Evolutionary conservation across 2,329 filamentous ascomycete species (phyloP).

Genomic region (Colletotrichum tanaceti): DNA sequence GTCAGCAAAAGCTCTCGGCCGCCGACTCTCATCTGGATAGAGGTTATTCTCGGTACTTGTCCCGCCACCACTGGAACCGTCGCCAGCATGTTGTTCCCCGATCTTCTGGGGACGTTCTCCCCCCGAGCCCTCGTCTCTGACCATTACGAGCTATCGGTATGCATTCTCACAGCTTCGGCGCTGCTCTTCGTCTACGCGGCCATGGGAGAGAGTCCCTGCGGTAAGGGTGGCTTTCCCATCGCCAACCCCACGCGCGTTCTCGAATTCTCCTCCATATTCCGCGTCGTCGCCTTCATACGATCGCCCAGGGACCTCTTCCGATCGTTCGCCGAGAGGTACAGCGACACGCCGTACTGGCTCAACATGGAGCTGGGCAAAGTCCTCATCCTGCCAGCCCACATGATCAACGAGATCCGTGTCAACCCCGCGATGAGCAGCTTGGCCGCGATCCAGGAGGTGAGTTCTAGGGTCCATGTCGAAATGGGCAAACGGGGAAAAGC

Average conservation of each 20-base stretch:
- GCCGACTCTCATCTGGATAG: too few species aligned
- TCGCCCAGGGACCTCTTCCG: neutral
- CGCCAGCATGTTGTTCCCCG: too few species aligned
- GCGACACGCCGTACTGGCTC: neutral
- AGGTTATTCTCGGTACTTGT: too few species aligned
- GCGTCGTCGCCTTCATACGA: neutral
- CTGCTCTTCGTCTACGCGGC: neutral
- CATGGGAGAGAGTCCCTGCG: neutral
- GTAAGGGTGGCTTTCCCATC: neutral
- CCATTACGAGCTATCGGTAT: neutral
- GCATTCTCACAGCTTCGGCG: neutral
- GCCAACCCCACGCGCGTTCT: neutral
- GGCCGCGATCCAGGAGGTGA: neutral
- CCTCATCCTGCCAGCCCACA: neutral
- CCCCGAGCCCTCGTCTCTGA: too few species aligned
- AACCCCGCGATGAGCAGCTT: neutral
- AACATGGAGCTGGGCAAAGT: slow-evolving; percentile 1
- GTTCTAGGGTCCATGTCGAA: too few species aligned
- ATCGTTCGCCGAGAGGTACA: neutral
- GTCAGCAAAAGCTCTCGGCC: too few species aligned
- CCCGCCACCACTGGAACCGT: too few species aligned
- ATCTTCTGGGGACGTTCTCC: too few species aligned
- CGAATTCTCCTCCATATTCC: neutral
- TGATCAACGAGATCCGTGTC: slow-evolving; percentile 1
- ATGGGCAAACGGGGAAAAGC: too few species aligned